A percentile compares a stretch with the other conserved stretches of the same genome.
Evolutionary conservation across 495 filamentous ascomycete species (phyloP).

Genomic region (Trichoderma orchidacearum): DNA sequence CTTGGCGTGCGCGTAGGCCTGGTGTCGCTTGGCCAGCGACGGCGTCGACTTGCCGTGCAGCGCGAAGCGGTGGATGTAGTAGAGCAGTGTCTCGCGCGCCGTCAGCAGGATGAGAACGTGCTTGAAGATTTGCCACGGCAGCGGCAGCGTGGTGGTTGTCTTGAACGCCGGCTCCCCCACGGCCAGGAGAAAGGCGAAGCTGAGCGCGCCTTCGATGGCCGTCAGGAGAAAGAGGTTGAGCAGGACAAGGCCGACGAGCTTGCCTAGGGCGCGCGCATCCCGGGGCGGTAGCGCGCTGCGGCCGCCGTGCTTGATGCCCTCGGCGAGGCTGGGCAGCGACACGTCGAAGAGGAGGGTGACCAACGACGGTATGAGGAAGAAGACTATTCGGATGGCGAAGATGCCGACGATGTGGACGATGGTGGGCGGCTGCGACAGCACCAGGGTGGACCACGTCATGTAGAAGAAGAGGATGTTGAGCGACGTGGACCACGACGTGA

Average conservation of each 20-base stretch:
- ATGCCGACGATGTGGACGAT: constrained; percentile 65
- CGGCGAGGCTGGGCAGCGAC: constrained; percentile 48
- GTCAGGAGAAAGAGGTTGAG: constrained; percentile 52
- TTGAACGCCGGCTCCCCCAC: constrained; percentile 24
- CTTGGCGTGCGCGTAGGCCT: constrained; percentile 47
- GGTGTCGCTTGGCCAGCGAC: constrained; percentile 33
- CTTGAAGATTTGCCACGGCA: constrained; percentile 41
- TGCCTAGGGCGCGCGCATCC: constrained; percentile 21
- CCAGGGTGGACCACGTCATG: constrained; percentile 75
- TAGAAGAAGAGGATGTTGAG: constrained; percentile 85
- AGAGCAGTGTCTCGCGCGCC: constrained; percentile 44
- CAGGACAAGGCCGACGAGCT: constrained; percentile 38
- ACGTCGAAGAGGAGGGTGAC: constrained; percentile 64
- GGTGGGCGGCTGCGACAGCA: constrained; percentile 60
- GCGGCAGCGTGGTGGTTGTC: constrained; percentile 26
- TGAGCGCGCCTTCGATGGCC: constrained; percentile 38
- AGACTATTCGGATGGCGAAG: constrained; percentile 49
- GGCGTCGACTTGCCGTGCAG: constrained; percentile 38
- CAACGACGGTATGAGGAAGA: constrained; percentile 57
- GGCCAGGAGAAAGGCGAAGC: constrained; percentile 14
- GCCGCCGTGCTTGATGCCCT: constrained; percentile 56
- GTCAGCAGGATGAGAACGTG: constrained; percentile 50
- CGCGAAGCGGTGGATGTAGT: constrained; percentile 58
- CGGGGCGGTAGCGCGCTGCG: constrained; percentile 47
- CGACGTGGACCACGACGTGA: constrained; percentile 58